Percentiles rank a stretch among this genome's conserved stretches.
Conservation (phyloP, 257 asterid species). For the Verbascum thapsus region DNA sequence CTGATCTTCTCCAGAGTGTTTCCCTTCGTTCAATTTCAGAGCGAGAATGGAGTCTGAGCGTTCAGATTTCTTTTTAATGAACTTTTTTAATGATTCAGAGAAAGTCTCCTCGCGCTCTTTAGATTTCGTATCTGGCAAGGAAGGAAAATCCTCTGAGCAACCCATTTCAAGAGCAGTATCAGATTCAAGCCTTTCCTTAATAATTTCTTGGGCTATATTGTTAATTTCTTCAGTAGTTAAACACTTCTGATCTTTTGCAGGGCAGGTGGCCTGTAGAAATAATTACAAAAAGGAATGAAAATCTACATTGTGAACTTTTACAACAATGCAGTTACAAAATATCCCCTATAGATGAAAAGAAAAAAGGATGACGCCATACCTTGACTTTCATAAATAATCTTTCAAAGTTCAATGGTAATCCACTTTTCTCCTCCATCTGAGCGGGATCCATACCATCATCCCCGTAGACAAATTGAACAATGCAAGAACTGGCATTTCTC, state of each 20-base stretch:
- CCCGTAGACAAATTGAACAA: constrained; percentile 85
- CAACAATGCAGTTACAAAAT: constrained; percentile 20
- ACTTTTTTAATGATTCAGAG: constrained; percentile 52
- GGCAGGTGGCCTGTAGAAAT: constrained; percentile 84
- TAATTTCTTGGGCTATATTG: constrained; percentile 31
- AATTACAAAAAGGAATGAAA: constrained; percentile 25
- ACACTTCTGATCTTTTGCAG: constrained; percentile 61
- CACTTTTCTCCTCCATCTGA: constrained; percentile 91
- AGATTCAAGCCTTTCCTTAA: constrained; percentile 50
- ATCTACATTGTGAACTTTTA: constrained; percentile 14
- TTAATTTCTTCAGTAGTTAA: constrained; percentile 53
- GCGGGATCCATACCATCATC: constrained; percentile 99
- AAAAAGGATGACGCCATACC: constrained; percentile 45
- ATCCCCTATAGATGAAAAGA: background rate
- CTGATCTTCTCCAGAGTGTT: constrained; percentile 40
- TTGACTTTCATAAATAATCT: constrained; percentile 88
- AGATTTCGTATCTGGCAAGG: constrained; percentile 40
- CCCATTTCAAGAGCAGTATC: constrained; percentile 50
- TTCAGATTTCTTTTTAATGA: constrained; percentile 45
- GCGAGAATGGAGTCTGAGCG: constrained; percentile 36
- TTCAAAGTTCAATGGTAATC: constrained; percentile 80
- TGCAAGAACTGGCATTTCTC: constrained; percentile 81
- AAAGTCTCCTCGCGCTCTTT: constrained; percentile 70
- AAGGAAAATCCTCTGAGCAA: constrained; percentile 32
- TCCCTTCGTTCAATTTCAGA: constrained; percentile 41